Evolutionary conservation across 2,329 filamentous ascomycete species (phyloP).

Genomic region (Ascochyta fabae): DNA sequence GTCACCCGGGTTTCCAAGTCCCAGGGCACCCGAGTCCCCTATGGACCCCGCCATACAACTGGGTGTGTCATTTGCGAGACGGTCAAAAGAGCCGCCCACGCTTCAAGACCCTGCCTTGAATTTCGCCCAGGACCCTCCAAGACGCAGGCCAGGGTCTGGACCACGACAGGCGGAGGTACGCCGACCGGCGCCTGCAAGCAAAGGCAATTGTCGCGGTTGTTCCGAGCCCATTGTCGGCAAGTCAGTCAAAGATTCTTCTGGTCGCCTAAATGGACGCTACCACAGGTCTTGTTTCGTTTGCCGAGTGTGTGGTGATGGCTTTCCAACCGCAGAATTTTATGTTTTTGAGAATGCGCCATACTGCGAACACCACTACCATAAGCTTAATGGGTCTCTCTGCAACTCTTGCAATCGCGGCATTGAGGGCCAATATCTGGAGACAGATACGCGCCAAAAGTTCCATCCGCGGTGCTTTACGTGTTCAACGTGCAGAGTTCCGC

Average conservation of each 20-base stretch:
- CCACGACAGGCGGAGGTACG: constrained; percentile 27
- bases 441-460: constrained; percentile 77
- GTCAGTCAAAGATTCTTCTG: constrained; percentile 91
- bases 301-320: constrained; percentile 79
- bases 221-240: constrained; percentile 80
- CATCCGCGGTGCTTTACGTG: constrained; percentile 89
- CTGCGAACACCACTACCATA: constrained; percentile 91
- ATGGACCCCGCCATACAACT: constrained; percentile 50
- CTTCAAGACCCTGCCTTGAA: constrained; percentile 25
- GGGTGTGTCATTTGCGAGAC: constrained; percentile 34
- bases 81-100: constrained; percentile 18
- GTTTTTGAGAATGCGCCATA: constrained; percentile 87
- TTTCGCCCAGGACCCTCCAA: constrained; percentile 21
- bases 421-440: constrained; percentile 92
- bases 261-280: constrained; percentile 88
- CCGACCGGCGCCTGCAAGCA: constrained; percentile 54
- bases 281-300: constrained; percentile 96
- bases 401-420: constrained; percentile 81
- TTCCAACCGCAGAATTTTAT: constrained; percentile 89
- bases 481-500: constrained; percentile 73
- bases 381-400: constrained; percentile 87
- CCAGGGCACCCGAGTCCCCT: constrained; percentile 45
- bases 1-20: constrained; percentile 27
- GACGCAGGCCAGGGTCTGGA: constrained; percentile 20
- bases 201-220: constrained; percentile 85